phyloP scores from a whole-genome alignment of 768 basidiomycete species.

The Pholiota molesta region DNA sequence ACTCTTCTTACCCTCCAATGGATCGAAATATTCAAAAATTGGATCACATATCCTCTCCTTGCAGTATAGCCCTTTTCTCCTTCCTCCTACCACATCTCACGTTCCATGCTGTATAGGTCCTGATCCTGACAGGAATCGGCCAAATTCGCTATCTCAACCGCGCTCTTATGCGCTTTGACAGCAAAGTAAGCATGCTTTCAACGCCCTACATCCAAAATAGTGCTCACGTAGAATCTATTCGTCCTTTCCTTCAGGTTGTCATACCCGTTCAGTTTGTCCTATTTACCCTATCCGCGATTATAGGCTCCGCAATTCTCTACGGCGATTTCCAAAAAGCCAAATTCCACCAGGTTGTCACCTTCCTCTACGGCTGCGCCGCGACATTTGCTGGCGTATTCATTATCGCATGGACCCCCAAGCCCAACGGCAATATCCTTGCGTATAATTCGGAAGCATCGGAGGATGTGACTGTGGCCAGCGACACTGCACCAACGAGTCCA shows the following conservation, averaged over 20 bases:
- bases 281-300: slow-evolving; percentile 91
- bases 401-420: slow-evolving; percentile 67
- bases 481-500: slow-evolving; percentile 14
- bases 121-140: slow-evolving; percentile 74
- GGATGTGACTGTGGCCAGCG: slow-evolving; percentile 7
- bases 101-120: slow-evolving; percentile 45
- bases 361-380: slow-evolving; percentile 85
- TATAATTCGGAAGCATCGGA: slow-evolving; percentile 20
- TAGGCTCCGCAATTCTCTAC: slow-evolving; percentile 92
- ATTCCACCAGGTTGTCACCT: slow-evolving; percentile 82
- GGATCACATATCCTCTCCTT: slow-evolving; percentile 84
- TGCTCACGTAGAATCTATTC: slow-evolving; percentile 1
- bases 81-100: not conserved
- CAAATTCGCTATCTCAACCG: slow-evolving; percentile 85
- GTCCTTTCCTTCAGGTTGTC: slow-evolving; percentile 57
- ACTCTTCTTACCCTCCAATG: slow-evolving; percentile 81
- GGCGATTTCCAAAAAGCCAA: slow-evolving; percentile 86
- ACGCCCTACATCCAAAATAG: not conserved
- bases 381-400: slow-evolving; percentile 91
- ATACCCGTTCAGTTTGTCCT: slow-evolving; percentile 95
- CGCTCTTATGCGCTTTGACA: slow-evolving; percentile 91
- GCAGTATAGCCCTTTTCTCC: slow-evolving; percentile 46
- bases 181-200: slow-evolving; percentile 59
- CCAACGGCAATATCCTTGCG: slow-evolving; percentile 29
- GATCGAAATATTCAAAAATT: slow-evolving; percentile 72